Base-by-base conservation (phyloP, 1,139 yeast species). In the Candida gigantensis region DNA sequence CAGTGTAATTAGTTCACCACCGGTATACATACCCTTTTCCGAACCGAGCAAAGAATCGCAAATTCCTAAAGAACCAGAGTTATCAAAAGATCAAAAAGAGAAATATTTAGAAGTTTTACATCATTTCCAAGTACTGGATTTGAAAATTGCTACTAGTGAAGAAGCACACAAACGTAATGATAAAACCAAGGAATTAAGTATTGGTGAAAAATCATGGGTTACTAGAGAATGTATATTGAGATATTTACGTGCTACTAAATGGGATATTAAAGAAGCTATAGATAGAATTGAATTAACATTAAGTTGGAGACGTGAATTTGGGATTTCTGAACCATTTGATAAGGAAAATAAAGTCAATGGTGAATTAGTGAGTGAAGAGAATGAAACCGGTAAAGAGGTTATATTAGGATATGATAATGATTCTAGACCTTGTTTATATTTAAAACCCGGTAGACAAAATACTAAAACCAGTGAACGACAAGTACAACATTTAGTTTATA, bases 71-170 rank as follows among this genome's bases (percentile, higher is more conserved):
- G 76, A 70, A 13, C 57, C 57, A 5, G 58, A 66, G 33, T 66
- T 90, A 32, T 67, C 75, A 1, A 55, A 57, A 1, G 81, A 74
- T 14, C 84, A 92, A 58, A 57, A 68, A 40, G 58, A 55, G 12
- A 83, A 80, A 62, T 90, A 83, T 52, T 51, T 65, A 12, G 57
- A 60, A 16, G 86, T 89, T 1, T 65, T 82, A 36, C 57, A 63
- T 29, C 79, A 85, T 58, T 84, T 88, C 57, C 67, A 67, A 39
- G 58, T 72, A 34, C 66, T 71, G 1, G 74, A 68, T 5, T 59
- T 72, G 33, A 47, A 47, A 15, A 55, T 74, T 4, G 66, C 74
- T 0, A 46, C 52, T 5, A 60, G 62, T 25, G 82, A 77, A 51
- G 65, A 66, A n/a, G 55, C 60, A 30, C 57, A 55, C 37, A 64